Conservation (phyloP, 306 rosid species). For the Lathyrus tuberosus region DNA sequence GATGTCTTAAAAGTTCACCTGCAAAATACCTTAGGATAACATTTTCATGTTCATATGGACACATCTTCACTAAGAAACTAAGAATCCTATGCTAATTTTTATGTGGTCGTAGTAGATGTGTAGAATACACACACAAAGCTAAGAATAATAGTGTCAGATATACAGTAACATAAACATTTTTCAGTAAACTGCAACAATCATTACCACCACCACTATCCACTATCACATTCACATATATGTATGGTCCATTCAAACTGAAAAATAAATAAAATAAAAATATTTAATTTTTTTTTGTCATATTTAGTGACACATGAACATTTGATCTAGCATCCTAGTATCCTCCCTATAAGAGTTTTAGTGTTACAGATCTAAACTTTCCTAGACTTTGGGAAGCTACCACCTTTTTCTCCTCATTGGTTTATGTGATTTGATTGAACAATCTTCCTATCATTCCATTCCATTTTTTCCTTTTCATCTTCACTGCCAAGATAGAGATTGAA, state of each 20-base stretch:
- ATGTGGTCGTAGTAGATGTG: neutral
- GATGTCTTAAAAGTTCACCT: slow-evolving; percentile 67
- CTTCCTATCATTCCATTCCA: slow-evolving; percentile 43
- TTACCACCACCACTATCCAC: neutral
- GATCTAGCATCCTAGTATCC: neutral
- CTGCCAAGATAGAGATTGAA: slow-evolving; percentile 31
- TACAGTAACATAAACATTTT: slow-evolving; percentile 1
- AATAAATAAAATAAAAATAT: too few relatives aligned
- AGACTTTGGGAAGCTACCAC: slow-evolving; percentile 38
- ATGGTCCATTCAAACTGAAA: neutral
- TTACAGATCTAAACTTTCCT: slow-evolving; percentile 47
- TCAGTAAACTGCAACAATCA: slow-evolving; percentile 4
- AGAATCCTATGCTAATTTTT: slow-evolving; percentile 24
- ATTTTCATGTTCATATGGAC: slow-evolving; percentile 44
- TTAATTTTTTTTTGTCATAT: neutral
- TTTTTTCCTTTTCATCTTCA: slow-evolving; percentile 38
- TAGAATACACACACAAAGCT: slow-evolving; percentile 12
- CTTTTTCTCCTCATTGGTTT: slow-evolving; percentile 43
- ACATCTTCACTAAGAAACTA: slow-evolving; percentile 24
- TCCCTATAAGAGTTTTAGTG: slow-evolving; percentile 38
- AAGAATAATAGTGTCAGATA: slow-evolving; percentile 16
- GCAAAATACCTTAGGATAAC: slow-evolving; percentile 67
- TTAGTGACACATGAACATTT: slow-evolving; percentile 12
- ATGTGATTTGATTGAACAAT: slow-evolving; percentile 49
- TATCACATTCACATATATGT: neutral